Percentiles rank a stretch among this genome's conserved stretches.
These are phyloP conservation scores for Periconia sp. DNA, from an alignment of 2,329 filamentous ascomycete species.

Conservation along the genomic window DNA sequence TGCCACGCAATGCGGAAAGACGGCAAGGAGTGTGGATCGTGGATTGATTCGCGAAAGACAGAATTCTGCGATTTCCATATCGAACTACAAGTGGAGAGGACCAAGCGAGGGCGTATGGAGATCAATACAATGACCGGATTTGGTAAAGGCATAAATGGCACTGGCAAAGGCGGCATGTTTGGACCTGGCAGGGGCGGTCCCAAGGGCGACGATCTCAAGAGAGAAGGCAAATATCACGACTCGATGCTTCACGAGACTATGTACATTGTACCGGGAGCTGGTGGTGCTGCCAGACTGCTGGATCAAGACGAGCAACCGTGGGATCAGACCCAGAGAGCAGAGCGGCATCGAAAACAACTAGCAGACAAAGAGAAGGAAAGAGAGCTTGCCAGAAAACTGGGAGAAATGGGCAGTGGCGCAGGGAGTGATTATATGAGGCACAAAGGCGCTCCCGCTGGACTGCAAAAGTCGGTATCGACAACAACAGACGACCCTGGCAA, in stretches of 20 bases:
- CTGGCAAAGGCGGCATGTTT: constrained; percentile 37
- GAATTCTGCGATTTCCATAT: constrained; percentile 93
- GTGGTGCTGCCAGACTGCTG: constrained; percentile 63
- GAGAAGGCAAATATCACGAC: constrained; percentile 55
- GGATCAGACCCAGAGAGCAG: constrained; percentile 59
- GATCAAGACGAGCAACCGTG: constrained; percentile 59
- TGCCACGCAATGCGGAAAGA: constrained; percentile 86
- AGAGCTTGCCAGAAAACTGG: constrained; percentile 70
- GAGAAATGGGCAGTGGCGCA: constrained; percentile 63
- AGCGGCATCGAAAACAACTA: constrained; percentile 66
- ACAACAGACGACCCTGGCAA: constrained; percentile 11
- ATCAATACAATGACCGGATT: constrained; percentile 69
- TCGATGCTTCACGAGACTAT: constrained; percentile 56
- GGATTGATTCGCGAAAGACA: constrained; percentile 87
- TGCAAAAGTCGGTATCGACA: constrained; percentile 16
- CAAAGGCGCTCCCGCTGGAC: constrained; percentile 23
- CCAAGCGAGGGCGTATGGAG: constrained; percentile 70
- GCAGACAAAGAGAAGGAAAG: constrained; percentile 71
- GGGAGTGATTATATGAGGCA: constrained; percentile 70
- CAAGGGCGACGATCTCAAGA: constrained; percentile 29
- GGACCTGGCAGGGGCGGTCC: constrained; percentile 21
- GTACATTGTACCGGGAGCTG: constrained; percentile 45
- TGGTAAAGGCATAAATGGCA: constrained; percentile 28
- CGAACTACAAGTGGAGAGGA: constrained; percentile 75
- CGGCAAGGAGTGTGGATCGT: constrained; percentile 75